Conservation (phyloP, 495 filamentous ascomycete species). For the Penicillium tannophilum region DNA sequence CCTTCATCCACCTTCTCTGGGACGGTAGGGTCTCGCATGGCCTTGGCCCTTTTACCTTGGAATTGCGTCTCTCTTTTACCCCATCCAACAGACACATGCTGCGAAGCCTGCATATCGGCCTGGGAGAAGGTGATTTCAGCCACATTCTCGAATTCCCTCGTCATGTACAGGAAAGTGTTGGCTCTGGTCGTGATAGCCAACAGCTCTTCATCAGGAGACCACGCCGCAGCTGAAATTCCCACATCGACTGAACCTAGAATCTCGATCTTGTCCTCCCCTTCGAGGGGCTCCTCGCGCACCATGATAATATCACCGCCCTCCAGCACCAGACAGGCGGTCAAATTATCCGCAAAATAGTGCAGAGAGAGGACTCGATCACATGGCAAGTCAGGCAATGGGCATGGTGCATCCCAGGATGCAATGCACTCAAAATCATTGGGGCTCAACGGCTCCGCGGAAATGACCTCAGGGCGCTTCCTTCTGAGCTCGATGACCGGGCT, state of each 20-base stretch:
- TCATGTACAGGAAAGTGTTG: conserved; percentile 88
- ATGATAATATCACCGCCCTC: conserved; percentile 87
- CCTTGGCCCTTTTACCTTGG: conserved; percentile 88
- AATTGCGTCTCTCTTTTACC: conserved; percentile 98
- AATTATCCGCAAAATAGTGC: conserved; percentile 81
- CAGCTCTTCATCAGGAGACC: conserved; percentile 95
- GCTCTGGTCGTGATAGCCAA: conserved; percentile 79
- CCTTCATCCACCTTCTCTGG: conserved; percentile 92
- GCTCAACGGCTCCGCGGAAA: conserved; percentile 37
- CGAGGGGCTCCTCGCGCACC: conserved; percentile 74
- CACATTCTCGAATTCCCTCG: conserved; percentile 82
- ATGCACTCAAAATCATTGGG: conserved; percentile 54
- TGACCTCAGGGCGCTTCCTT: conserved; percentile 42
- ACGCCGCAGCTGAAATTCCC: conserved; percentile 84
- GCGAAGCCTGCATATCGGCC: conserved; percentile 83
- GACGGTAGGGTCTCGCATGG: conserved; percentile 88
- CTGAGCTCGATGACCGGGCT: conserved; percentile 67
- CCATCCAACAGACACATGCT: conserved; percentile 98
- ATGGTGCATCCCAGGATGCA: conserved; percentile 84
- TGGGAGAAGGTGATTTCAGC: conserved; percentile 66
- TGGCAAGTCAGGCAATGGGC: conserved; percentile 65
- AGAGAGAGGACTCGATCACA: conserved; percentile 73
- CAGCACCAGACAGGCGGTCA: conserved; percentile 78
- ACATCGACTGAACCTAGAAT: conserved; percentile 92
- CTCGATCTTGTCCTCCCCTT: conserved; percentile 76